Evolutionary conservation across 192 early-diverging fungal genomes (phyloP).

Genomic region (Globomyces pollinis-pini): DNA sequence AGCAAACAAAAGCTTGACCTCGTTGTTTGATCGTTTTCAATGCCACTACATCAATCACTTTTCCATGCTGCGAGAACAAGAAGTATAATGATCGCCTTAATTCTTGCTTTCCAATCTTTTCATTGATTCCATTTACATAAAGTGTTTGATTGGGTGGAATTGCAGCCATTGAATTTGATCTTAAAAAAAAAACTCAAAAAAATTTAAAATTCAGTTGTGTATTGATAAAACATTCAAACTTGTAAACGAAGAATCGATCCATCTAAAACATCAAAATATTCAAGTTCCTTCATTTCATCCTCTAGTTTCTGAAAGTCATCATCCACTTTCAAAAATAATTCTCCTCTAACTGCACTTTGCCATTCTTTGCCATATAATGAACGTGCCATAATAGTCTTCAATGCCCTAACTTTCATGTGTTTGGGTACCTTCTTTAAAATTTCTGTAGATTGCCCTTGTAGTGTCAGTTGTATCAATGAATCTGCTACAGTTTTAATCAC

Average conservation of each 20-base stretch:
- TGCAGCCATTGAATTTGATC: not conserved
- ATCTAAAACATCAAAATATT: not conserved
- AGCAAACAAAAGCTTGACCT: constrained; percentile 92
- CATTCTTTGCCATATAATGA: not conserved
- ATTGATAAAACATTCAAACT: too few species aligned
- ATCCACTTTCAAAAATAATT: not conserved
- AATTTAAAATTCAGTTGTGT: not conserved
- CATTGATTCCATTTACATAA: constrained; percentile 70
- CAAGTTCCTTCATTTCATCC: constrained; percentile 1
- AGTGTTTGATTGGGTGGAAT: constrained; percentile 70
- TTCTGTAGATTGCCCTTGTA: not conserved
- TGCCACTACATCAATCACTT: constrained; percentile 81
- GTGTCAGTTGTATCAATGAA: not conserved
- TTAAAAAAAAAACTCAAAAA: too few species aligned
- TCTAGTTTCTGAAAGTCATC: not conserved
- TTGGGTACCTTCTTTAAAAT: not conserved
- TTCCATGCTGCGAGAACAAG: constrained; percentile 81
- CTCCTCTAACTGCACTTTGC: not conserved
- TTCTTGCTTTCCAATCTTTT: constrained; percentile 63
- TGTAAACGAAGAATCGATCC: too few species aligned
- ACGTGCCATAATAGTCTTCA: not conserved
- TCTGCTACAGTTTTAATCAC: not conserved
- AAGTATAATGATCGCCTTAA: constrained; percentile 61
- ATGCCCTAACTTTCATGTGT: not conserved
- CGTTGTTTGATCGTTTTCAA: constrained; percentile 73